Base-by-base conservation (phyloP, 257 asterid species). In the Scutellaria barbata region DNA sequence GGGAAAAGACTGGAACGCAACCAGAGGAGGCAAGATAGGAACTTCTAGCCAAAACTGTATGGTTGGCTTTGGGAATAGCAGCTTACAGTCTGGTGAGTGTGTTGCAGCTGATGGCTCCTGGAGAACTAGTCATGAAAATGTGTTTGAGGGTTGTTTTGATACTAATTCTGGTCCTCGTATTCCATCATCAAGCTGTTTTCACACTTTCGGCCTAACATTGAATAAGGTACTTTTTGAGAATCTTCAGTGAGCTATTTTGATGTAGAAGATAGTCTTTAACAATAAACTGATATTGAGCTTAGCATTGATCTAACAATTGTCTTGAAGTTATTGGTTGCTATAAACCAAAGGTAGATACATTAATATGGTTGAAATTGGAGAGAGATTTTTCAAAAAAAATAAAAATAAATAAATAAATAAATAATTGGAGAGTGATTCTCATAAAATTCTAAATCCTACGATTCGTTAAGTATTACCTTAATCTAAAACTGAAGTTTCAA, bases 151-250 rank as follows among this genome's bases (percentile, higher is more conserved):
- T 48, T 74, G 79, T 84, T 80, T 84, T 70, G 74, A 80, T 73
- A 67, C 74, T 75, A 62, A 77, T 74, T 71, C 84, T 66, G 65
- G 66, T 60, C 77, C 82, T 7, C 81, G 76, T 67, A 78, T 74
- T 51, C 85, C 79, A 50, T 60, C 92, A 42, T 71, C 95, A 64
- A 83, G 77, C 50, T 81, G 69, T 82, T 87, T 86, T 71, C 81
- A 58, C 69, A 63, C 79, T 72, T 85, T 79, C 10, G 86, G 80
- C 76, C 81, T 85, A 42, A 70, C 83, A 69, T 79, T 90, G 43
- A 80, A 84, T 75, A 84, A 87, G 96, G 97, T 92, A 82, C 57
- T 56, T 58, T 10, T 18, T 14, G 8, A 14, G 54, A 80, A 51
- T 70, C 59, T 69, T 72, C 12, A 6, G 18, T 47, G 46, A 66